Evolutionary conservation across 768 basidiomycete genomes (phyloP).

Genomic region (Clavaria fumosa): DNA sequence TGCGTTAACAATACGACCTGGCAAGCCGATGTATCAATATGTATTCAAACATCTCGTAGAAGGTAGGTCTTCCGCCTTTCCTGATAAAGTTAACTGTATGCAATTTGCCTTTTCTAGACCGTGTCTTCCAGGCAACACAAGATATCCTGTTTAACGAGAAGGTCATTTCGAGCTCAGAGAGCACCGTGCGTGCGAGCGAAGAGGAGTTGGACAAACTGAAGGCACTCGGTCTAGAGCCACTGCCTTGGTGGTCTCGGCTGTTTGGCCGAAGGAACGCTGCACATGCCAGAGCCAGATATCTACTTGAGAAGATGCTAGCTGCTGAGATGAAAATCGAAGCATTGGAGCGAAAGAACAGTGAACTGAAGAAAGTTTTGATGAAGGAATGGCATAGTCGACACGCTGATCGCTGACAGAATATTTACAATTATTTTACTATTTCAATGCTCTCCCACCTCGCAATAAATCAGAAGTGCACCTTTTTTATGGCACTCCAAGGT

Average conservation of each 20-base stretch:
- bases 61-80: constrained; percentile 30
- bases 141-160: constrained; percentile 71
- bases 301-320: constrained; percentile 60
- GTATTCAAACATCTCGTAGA: constrained; percentile 73
- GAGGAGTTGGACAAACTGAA: constrained; percentile 56
- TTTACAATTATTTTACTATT: neutral
- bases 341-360: constrained; percentile 56
- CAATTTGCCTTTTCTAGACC: constrained; percentile 25
- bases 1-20: constrained; percentile 71
- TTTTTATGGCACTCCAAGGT: no score
- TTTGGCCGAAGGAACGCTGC: constrained; percentile 35
- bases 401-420: neutral
- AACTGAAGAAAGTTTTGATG: constrained; percentile 44
- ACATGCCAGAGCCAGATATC: constrained; percentile 43
- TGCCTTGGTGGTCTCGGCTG: constrained; percentile 31
- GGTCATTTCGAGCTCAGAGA: constrained; percentile 41
- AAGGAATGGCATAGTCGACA: constrained; percentile 13
- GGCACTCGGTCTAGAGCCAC: constrained; percentile 56
- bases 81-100: neutral
- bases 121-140: constrained; percentile 65
- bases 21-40: constrained; percentile 78
- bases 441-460: no score
- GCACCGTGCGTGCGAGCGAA: constrained; percentile 55
- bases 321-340: constrained; percentile 52
- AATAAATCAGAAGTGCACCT: no score